Conservation (phyloP, 1,284 basidiomycete genomes). For the Rhizopogon parksii region DNA sequence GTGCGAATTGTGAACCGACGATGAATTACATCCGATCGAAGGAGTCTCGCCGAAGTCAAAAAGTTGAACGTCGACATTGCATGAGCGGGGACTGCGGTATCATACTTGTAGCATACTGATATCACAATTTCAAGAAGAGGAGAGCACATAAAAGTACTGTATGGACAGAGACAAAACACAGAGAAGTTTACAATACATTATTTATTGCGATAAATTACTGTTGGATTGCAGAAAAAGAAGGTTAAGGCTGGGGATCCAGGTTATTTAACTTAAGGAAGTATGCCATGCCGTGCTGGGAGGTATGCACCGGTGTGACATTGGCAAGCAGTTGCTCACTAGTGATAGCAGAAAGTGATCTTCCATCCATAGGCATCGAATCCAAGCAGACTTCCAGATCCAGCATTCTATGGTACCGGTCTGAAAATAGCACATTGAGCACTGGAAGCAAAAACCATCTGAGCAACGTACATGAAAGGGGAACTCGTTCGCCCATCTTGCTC, state of each 20-base stretch:
- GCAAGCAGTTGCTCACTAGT: slow-evolving; percentile 12
- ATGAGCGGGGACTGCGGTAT: background rate
- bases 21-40: background rate
- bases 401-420: slow-evolving; percentile 58
- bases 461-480: slow-evolving; percentile 51
- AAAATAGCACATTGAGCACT: slow-evolving; percentile 3
- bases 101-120: background rate
- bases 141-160: background rate
- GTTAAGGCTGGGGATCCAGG: background rate
- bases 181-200: background rate
- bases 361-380: slow-evolving; percentile 6
- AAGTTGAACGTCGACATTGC: too few species aligned
- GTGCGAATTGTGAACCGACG: background rate
- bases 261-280: slow-evolving; percentile 11
- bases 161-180: background rate
- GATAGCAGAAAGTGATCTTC: slow-evolving; percentile 8
- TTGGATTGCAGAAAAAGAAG: background rate
- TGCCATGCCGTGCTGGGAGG: slow-evolving; percentile 9
- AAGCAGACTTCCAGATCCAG: slow-evolving; percentile 34
- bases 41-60: background rate
- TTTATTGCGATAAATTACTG: slow-evolving; percentile 2
- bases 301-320: slow-evolving; percentile 10
- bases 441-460: background rate
- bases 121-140: background rate
- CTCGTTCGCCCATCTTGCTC: slow-evolving; percentile 52